These are phyloP conservation scores for Phytophthora kernoviae DNA, from an alignment of 352 stramenopile species.

Conservation along the genomic window DNA sequence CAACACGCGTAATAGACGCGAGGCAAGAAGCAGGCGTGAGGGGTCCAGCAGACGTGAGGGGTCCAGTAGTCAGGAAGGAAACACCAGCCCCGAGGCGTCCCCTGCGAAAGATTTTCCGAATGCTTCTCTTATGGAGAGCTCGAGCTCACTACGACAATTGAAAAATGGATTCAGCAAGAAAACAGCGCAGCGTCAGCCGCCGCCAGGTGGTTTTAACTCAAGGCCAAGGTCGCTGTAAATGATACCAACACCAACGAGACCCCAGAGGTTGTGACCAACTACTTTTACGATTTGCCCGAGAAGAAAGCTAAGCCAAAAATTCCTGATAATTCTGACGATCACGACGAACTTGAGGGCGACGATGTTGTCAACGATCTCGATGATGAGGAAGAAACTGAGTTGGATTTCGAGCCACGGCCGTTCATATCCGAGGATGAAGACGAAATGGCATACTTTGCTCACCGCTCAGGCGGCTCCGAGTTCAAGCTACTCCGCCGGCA, in stretches of 20 bases:
- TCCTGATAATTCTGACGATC: constrained; percentile 21
- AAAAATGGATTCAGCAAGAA: constrained; percentile 8
- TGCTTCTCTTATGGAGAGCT: constrained; percentile 4
- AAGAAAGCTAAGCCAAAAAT: constrained; percentile 20
- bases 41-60: constrained; percentile 8
- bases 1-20: constrained; percentile 8
- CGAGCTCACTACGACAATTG: constrained; percentile 16
- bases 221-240: constrained; percentile 15
- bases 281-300: constrained; percentile 34
- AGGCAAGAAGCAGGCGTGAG: constrained; percentile 17
- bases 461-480: constrained; percentile 44
- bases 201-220: constrained; percentile 10
- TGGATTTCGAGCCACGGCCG: constrained; percentile 15
- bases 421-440: constrained; percentile 54
- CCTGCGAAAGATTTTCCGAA: background rate
- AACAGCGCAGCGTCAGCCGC: background rate
- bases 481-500: constrained; percentile 53
- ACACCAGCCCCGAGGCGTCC: constrained; percentile 1
- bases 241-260: constrained; percentile 13
- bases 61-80: constrained; percentile 11
- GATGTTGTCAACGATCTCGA: constrained; percentile 19
- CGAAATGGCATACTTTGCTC: constrained; percentile 70
- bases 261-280: constrained; percentile 34
- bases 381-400: constrained; percentile 16
- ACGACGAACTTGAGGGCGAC: constrained; percentile 10